These are phyloP conservation scores for Lagenidium sp. DNA, from an alignment of 352 stramenopile genomes.

Conservation along the genomic window DNA sequence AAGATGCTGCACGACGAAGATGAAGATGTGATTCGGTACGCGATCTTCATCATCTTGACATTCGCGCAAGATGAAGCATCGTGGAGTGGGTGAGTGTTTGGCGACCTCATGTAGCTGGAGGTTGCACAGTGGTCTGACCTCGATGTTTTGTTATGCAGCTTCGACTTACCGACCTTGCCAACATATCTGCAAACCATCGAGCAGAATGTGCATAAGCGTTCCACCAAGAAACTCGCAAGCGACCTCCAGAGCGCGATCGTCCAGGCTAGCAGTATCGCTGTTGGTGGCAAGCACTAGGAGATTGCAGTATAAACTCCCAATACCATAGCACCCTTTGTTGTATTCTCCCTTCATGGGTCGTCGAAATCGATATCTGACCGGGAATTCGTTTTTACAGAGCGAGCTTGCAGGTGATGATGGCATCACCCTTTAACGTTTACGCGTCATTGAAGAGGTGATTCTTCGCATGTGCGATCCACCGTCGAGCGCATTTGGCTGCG, in stretches of 20 bases:
- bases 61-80: conserved; percentile 43
- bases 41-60: conserved; percentile 63
- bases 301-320: too few relatives aligned
- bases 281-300: conserved; percentile 14
- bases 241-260: conserved; percentile 57
- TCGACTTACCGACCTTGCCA: conserved; percentile 47
- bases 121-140: conserved; percentile 1
- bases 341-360: too few relatives aligned
- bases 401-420: too few relatives aligned
- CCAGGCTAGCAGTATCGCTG: conserved; percentile 17
- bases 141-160: conserved; percentile 15
- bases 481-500: conserved; percentile 1
- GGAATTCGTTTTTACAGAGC: too few relatives aligned
- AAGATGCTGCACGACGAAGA: conserved; percentile 61
- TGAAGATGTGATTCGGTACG: conserved; percentile 69
- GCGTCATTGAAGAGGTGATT: too few relatives aligned
- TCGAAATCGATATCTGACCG: too few relatives aligned
- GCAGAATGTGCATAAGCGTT: conserved; percentile 48
- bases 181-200: conserved; percentile 49
- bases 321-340: too few relatives aligned
- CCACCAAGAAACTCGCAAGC: conserved; percentile 59
- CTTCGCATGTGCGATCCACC: conserved; percentile 2
- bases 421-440: too few relatives aligned
- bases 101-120: not conserved
- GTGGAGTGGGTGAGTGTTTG: conserved; percentile 9